Conservation (phyloP, 805 yeast genomes). For the Yarrowia divulgata region DNA sequence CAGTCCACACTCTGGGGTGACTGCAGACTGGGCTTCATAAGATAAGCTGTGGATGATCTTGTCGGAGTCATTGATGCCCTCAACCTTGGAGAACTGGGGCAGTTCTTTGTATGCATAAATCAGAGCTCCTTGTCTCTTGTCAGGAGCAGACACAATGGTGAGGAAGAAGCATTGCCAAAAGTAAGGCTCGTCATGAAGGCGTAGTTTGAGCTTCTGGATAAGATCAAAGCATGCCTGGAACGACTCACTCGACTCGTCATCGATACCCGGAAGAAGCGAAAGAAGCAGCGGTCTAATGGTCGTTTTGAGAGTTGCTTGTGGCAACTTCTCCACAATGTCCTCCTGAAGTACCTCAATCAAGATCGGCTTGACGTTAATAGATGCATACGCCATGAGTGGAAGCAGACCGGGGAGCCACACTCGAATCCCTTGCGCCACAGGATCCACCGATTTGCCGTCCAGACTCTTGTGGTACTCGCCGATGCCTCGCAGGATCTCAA, state of each 20-base stretch:
- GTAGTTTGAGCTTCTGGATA: conserved; percentile 64
- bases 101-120: conserved; percentile 72
- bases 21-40: conserved; percentile 64
- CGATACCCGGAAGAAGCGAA: conserved; percentile 84
- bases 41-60: conserved; percentile 32
- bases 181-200: conserved; percentile 68
- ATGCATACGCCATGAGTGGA: conserved; percentile 86
- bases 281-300: conserved; percentile 74
- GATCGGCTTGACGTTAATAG: conserved; percentile 85
- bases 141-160: conserved; percentile 78
- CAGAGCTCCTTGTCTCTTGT: conserved; percentile 82
- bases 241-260: conserved; percentile 88
- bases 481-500: conserved; percentile 64
- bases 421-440: conserved; percentile 24
- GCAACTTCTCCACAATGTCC: conserved; percentile 60
- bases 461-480: conserved; percentile 58
- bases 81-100: conserved; percentile 58
- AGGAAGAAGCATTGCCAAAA: conserved; percentile 88
- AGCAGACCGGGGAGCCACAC: conserved; percentile 94
- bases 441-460: conserved; percentile 29
- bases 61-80: conserved; percentile 21
- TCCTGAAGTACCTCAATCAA: conserved; percentile 67
- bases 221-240: conserved; percentile 67
- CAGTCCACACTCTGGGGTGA: conserved; percentile 80
- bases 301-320: conserved; percentile 58